These are phyloP conservation scores for Brassica carinata DNA, from an alignment of 345 rosid genomes.

Conservation along the genomic window DNA sequence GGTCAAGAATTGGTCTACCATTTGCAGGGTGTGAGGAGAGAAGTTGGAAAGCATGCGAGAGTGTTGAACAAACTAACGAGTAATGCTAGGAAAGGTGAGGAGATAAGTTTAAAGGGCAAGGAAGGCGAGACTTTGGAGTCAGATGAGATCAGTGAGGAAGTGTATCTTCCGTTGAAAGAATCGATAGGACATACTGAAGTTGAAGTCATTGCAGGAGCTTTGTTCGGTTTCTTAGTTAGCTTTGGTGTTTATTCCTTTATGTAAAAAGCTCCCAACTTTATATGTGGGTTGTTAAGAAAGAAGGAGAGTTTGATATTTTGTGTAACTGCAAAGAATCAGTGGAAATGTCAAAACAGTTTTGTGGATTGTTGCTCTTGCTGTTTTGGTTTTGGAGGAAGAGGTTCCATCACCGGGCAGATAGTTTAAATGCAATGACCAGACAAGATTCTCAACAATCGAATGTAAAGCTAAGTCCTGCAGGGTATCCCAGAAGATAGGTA, in stretches of 20 bases:
- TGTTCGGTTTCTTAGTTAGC: conserved; percentile 69
- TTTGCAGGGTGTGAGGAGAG: conserved; percentile 86
- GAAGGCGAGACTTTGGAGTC: conserved; percentile 7
- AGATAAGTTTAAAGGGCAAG: conserved; percentile 27
- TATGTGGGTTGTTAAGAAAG: neutral
- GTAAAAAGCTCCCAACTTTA: neutral
- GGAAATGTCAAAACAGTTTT: conserved; percentile 23
- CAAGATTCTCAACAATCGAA: conserved; percentile 48
- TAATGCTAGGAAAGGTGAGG: conserved; percentile 31
- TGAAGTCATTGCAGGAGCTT: conserved; percentile 82
- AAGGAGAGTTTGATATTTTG: conserved; percentile 15
- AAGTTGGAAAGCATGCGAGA: conserved; percentile 87
- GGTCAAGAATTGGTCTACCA: neutral
- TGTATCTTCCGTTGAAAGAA: conserved; percentile 55
- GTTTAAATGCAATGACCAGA: conserved; percentile 48
- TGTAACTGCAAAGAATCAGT: conserved; percentile 10
- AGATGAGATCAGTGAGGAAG: conserved; percentile 31
- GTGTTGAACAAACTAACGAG: conserved; percentile 50
- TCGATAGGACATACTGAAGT: conserved; percentile 83
- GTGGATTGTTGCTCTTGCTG: neutral
- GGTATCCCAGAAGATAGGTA: conserved; percentile 26
- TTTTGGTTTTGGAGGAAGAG: conserved; percentile 58
- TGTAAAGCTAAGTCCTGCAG: conserved; percentile 60
- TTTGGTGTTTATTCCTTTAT: conserved; percentile 43
- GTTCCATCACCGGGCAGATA: conserved; percentile 81